Evolutionary conservation across 768 basidiomycete genomes (phyloP), one percentile per base, ranked within the genome.

Genomic region (Dictyophora rubrovolvata): DNA sequence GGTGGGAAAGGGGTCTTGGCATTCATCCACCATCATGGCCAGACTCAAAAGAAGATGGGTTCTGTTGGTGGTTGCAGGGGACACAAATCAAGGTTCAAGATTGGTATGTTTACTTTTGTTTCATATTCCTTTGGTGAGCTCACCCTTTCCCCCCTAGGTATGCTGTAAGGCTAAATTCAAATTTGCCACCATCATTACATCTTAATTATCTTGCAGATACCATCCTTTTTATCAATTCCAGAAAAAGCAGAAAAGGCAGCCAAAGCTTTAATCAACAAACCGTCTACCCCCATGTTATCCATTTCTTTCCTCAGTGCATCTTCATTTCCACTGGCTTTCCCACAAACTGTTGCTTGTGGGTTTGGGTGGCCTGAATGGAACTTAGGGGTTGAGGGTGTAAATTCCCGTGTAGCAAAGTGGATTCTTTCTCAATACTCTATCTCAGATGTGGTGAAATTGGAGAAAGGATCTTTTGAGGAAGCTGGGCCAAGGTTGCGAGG

Each of bases 21-120:
- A 87, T 97, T n/a, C 89, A 92, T 64, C 92, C 93, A 5, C 80
- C 79, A 1, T 74, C 71, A 1, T 97, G 93, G 93, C 92, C 91
- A 0, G 85, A 96, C 71, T 89, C 83, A 63, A 73, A 70, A 35
- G 82, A 79, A 64, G 71, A 76, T 1, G 89, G 85, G 0, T 97
- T 96, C 67, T 73, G 79, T 48, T 93, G 92, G 91, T 77, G 81
- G 65, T 82, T 86, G 65, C 83, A 84, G 62, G 77, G 79, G 22
- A 85, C 84, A 0, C 69, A 79, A 18, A 83, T 94, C 11, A 79
- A 82, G 55, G 88, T 80, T 9, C 89, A 94, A 54, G 94, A 95
- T 68, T 96, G 94, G 93, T 89, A 64, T 55, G 73, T 66, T 46
- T 17, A 34, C 8, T 23, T 4, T 47, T 53, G 35, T 18, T 47